Evolutionary conservation across 2,329 filamentous ascomycete species (phyloP).

Genomic region (Epichloe coenophiala): DNA sequence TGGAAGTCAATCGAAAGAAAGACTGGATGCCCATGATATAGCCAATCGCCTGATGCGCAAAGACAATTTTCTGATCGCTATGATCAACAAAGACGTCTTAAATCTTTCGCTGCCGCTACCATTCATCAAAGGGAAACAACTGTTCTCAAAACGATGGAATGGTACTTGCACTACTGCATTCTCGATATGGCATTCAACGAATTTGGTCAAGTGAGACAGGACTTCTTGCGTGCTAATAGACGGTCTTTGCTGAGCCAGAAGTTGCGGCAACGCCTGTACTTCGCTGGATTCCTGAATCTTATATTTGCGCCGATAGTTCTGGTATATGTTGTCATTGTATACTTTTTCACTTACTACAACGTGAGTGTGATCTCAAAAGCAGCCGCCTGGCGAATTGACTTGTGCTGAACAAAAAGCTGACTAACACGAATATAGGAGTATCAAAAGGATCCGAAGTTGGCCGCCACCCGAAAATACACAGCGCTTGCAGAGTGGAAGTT

Average conservation of each 20-base stretch:
- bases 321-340: slow-evolving; percentile 74
- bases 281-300: slow-evolving; percentile 76
- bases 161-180: slow-evolving; percentile 82
- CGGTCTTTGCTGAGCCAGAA: slow-evolving; percentile 66
- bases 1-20: slow-evolving; percentile 79
- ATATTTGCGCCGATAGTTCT: slow-evolving; percentile 77
- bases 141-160: slow-evolving; percentile 84
- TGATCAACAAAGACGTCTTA: slow-evolving; percentile 94
- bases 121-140: slow-evolving; percentile 62
- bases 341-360: slow-evolving; percentile 92
- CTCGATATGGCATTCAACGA: slow-evolving; percentile 91
- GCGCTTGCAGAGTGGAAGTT: slow-evolving; percentile 96
- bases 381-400: background rate
- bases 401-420: background rate
- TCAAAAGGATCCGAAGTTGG: slow-evolving; percentile 81
- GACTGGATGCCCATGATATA: slow-evolving; percentile 92
- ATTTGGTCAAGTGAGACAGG: slow-evolving; percentile 70
- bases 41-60: slow-evolving; percentile 92
- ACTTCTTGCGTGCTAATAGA: slow-evolving; percentile 75
- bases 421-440: slow-evolving; percentile 51
- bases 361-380: slow-evolving; percentile 29
- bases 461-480: slow-evolving; percentile 74
- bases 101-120: slow-evolving; percentile 78
- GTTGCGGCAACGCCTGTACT: slow-evolving; percentile 63
- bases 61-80: slow-evolving; percentile 91